Base-by-base conservation (phyloP, 805 yeast genomes). In the Alloascoidea africana region DNA sequence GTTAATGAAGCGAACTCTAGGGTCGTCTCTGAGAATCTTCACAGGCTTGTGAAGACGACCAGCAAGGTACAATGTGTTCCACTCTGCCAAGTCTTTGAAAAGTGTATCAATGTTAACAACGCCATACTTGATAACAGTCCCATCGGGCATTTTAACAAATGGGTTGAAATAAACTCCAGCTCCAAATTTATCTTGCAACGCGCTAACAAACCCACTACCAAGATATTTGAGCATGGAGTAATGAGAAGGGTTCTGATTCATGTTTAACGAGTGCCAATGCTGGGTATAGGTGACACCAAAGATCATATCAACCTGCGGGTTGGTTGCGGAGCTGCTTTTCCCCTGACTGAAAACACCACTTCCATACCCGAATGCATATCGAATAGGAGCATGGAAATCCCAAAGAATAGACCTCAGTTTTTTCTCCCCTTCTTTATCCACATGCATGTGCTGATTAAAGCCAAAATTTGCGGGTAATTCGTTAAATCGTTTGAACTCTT, bases 121-220 rank as follows among this genome's bases (percentile, higher is more conserved):
- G 11, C 98, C 98, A 52, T 91, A 91, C 52, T 91, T 91, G 34
- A 89, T 71, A 37, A 69, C 53, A 27, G 63, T 56, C 5, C 74
- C 71, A 38, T 68, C 64, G n/a, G 8, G 8, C 38, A 86, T 64
- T 34, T 69, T 65, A 4, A 83, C 85, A 55, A 70, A 91, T 3
- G 98, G 97, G 52, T 91, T 91, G 63, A 84, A 91, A 55, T 89
- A 91, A 2, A 89, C 80, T 4, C 96, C 96, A 0, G 94, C 91
- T 1, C 94, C 96, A 14, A 70, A 44, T 3, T 41, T 36, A 27
- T 72, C 68, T 52, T 79, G 86, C 14, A 80, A 68, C 41, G 54
- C 57, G 2, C 76, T 60, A 5, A 83, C 66, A 1, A 67, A 61
- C 11, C 65, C 57, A 1, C 82, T 59, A 0, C 94, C 93, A 17